Evolutionary conservation across 495 filamentous ascomycete species (phyloP).

Genomic region (Daldinia grandis): DNA sequence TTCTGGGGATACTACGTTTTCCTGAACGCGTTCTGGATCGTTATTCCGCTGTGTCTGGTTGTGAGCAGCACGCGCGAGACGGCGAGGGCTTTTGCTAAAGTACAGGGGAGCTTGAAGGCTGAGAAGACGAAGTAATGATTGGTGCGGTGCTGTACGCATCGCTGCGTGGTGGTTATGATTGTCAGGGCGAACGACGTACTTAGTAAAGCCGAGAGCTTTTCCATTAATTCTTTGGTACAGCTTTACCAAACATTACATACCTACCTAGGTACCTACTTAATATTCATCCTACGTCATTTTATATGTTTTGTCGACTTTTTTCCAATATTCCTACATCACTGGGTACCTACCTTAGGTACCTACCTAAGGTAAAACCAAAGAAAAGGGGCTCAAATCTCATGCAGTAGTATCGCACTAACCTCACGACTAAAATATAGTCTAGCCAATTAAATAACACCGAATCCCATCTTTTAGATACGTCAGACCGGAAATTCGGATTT

Average conservation of each 20-base stretch:
- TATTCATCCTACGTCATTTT: no score
- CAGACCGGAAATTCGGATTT: background rate
- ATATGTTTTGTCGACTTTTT: no score
- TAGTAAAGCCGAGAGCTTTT: no score
- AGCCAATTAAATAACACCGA: background rate
- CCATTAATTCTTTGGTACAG: no score
- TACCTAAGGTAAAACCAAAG: no score
- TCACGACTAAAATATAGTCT: background rate
- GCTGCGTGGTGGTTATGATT: no score
- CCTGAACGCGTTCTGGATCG: background rate
- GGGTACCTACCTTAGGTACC: no score
- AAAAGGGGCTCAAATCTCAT: background rate
- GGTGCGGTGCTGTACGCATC: background rate
- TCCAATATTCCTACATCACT: no score
- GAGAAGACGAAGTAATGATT: background rate
- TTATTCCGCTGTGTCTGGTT: background rate
- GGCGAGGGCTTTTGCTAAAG: background rate
- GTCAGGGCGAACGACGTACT: no score
- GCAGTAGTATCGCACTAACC: background rate
- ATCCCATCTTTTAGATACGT: no score
- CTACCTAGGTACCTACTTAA: no score
- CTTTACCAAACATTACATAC: no score
- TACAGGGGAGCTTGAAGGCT: background rate
- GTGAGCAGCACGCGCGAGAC: background rate
- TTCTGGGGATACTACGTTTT: background rate